These are phyloP conservation scores for Multifurca ochricompacta DNA, from an alignment of 768 basidiomycete genomes.

Conservation along the genomic window DNA sequence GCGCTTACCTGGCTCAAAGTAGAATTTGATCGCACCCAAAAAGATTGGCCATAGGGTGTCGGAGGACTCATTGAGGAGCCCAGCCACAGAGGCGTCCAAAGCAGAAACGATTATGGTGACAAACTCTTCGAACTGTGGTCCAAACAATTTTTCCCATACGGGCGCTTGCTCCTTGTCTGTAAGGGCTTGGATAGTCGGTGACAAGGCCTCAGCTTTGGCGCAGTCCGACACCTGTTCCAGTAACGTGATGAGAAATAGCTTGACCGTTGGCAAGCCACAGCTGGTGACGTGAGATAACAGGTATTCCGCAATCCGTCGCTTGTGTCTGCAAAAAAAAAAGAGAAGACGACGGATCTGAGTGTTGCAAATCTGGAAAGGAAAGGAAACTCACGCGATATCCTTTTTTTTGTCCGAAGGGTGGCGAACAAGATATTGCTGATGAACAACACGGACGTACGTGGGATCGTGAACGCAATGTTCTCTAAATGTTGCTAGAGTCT, in stretches of 20 bases:
- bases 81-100: conserved; percentile 42
- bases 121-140: conserved; percentile 31
- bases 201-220: conserved; percentile 45
- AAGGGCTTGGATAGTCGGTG: conserved; percentile 46
- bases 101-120: conserved; percentile 34
- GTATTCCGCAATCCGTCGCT: conserved; percentile 63
- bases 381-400: conserved; percentile 39
- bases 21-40: conserved; percentile 34
- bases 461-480: conserved; percentile 57
- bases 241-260: conserved; percentile 45
- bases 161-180: conserved; percentile 17
- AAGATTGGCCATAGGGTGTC: conserved; percentile 47
- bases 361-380: background rate
- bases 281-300: conserved; percentile 72
- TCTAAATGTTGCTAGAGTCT: conserved; percentile 39
- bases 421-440: conserved; percentile 46
- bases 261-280: conserved; percentile 40
- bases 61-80: conserved; percentile 38
- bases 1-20: conserved; percentile 39
- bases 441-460: conserved; percentile 49
- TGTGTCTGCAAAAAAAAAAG: conserved; percentile 41
- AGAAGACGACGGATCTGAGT: too few relatives aligned
- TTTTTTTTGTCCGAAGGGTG: conserved; percentile 49
- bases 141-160: conserved; percentile 27
- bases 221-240: conserved; percentile 41